Evolutionary conservation across 345 rosid species (phyloP).

Genomic region (Moricandia moricandioides): DNA sequence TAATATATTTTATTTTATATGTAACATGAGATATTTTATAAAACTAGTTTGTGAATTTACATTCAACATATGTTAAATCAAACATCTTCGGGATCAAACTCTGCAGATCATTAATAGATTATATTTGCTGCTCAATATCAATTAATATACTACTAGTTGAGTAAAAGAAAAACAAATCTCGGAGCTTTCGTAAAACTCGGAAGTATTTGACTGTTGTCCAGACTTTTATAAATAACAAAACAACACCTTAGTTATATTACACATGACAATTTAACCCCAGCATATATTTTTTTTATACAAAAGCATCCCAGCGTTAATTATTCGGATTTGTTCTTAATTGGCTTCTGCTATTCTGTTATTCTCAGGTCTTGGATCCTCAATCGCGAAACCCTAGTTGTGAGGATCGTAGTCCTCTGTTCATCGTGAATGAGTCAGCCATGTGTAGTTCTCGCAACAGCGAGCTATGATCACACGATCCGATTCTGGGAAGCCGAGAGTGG

Average conservation of each 20-base stretch:
- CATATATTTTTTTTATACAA: background rate
- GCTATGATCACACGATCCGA: conserved; percentile 87
- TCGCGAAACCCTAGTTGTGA: background rate
- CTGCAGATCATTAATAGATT: too few relatives aligned
- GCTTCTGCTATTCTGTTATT: background rate
- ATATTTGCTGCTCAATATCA: too few relatives aligned
- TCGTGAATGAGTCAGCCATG: conserved; percentile 70
- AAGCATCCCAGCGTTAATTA: background rate
- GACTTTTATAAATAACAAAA: background rate
- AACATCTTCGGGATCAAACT: too few relatives aligned
- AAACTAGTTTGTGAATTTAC: too few relatives aligned
- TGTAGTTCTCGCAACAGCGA: conserved; percentile 88
- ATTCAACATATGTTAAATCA: too few relatives aligned
- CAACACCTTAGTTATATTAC: background rate
- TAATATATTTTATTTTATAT: too few relatives aligned
- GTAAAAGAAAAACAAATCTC: too few relatives aligned
- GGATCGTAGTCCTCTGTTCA: background rate
- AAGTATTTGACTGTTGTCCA: background rate
- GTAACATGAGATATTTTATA: too few relatives aligned
- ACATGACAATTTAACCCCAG: background rate
- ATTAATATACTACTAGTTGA: too few relatives aligned
- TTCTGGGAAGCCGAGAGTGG: conserved; percentile 98
- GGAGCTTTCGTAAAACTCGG: background rate
- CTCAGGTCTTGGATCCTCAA: conserved; percentile 9
- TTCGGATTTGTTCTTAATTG: background rate